Conservation (phyloP, 1,284 basidiomycete genomes). For the Boletus sp. region DNA sequence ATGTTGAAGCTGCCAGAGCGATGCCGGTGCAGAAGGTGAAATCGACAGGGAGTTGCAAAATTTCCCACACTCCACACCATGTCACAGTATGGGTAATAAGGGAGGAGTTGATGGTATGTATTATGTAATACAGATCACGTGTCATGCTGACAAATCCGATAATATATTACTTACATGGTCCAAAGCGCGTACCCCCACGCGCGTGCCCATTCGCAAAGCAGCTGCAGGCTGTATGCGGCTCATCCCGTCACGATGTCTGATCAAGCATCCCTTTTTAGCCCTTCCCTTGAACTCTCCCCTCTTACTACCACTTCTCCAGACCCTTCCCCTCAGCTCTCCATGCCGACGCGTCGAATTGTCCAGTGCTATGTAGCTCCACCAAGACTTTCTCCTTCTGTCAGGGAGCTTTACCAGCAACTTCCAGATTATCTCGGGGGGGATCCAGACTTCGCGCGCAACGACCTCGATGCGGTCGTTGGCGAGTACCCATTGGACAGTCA, state of each 20-base stretch:
- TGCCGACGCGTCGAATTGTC: slow-evolving; percentile 15
- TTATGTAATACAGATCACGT: too few relatives aligned
- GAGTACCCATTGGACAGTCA: slow-evolving; percentile 41
- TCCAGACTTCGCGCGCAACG: slow-evolving; percentile 28
- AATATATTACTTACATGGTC: not conserved
- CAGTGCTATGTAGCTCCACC: slow-evolving; percentile 28
- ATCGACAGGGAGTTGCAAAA: too few relatives aligned
- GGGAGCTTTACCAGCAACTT: slow-evolving; percentile 39
- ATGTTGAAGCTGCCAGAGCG: too few relatives aligned
- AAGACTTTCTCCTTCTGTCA: slow-evolving; percentile 36
- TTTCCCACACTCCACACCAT: too few relatives aligned
- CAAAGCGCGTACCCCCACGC: slow-evolving; percentile 14
- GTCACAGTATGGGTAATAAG: too few relatives aligned
- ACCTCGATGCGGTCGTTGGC: slow-evolving; percentile 54
- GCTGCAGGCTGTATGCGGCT: not conserved
- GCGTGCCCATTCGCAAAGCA: not conserved
- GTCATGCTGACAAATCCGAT: slow-evolving; percentile 15
- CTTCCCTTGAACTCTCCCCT: slow-evolving; percentile 15
- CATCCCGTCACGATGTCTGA: slow-evolving; percentile 20
- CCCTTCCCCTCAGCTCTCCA: slow-evolving; percentile 2
- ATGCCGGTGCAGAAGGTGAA: too few relatives aligned
- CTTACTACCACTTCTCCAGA: slow-evolving; percentile 14
- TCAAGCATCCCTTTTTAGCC: slow-evolving; percentile 18
- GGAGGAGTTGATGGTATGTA: too few relatives aligned
- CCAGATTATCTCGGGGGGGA: slow-evolving; percentile 34